These are phyloP conservation scores for Yarrowia divulgata DNA, from an alignment of 805 yeast genomes.

Conservation along the genomic window DNA sequence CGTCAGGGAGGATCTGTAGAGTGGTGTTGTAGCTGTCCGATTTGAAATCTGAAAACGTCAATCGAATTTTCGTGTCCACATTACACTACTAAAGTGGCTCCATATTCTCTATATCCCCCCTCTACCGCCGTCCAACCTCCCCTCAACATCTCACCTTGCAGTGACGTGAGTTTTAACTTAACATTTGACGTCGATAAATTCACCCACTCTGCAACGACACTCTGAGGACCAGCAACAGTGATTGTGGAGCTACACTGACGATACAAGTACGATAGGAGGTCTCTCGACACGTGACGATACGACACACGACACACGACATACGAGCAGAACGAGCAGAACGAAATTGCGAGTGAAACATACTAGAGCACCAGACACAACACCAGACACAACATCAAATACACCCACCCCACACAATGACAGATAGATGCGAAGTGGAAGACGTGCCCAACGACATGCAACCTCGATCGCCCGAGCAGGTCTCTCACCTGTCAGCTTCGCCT, in stretches of 20 bases:
- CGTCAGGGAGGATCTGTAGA: not conserved
- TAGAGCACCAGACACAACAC: not conserved
- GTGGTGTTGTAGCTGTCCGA: not conserved
- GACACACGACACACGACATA: not conserved
- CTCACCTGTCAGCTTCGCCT: constrained; percentile 24
- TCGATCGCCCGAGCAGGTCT: constrained; percentile 31
- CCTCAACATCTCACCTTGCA: not conserved
- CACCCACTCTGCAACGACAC: constrained; percentile 26
- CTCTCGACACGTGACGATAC: not conserved
- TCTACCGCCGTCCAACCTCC: not conserved
- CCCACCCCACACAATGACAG: constrained; percentile 19
- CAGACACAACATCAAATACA: not conserved
- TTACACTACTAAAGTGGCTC: not conserved
- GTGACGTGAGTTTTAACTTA: constrained; percentile 24
- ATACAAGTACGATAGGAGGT: constrained; percentile 4
- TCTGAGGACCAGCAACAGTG: constrained; percentile 2
- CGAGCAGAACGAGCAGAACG: not conserved
- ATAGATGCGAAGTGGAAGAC: constrained; percentile 30
- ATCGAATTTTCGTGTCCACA: not conserved
- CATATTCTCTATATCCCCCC: too few relatives aligned
- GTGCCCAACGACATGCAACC: constrained; percentile 35
- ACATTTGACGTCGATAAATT: constrained; percentile 19
- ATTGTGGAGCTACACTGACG: constrained; percentile 11
- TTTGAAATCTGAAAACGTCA: not conserved
- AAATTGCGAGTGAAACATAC: not conserved